Conservation (phyloP, 352 stramenopile genomes). For the Plasmopara muralis region DNA sequence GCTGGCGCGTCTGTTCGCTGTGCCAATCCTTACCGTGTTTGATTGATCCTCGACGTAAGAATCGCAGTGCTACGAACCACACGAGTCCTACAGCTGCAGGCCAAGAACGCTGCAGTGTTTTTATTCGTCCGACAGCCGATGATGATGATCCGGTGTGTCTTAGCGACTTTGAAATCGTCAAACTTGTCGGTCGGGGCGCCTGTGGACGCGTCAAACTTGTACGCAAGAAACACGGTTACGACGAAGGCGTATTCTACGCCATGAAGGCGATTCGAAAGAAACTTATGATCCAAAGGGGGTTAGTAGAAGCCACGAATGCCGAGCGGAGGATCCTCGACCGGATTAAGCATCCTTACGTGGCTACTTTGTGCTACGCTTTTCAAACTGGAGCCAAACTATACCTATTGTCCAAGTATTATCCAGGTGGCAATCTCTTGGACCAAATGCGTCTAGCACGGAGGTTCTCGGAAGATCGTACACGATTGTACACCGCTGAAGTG, state of each 20-base stretch:
- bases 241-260: slow-evolving; percentile 77
- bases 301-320: slow-evolving; percentile 88
- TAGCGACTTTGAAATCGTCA: slow-evolving; percentile 95
- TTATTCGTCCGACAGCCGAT: slow-evolving; percentile 59
- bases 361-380: slow-evolving; percentile 89
- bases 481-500: slow-evolving; percentile 96
- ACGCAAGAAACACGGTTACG: slow-evolving; percentile 79
- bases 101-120: slow-evolving; percentile 59
- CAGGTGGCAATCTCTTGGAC: slow-evolving; percentile 92
- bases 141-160: slow-evolving; percentile 62
- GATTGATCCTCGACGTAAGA: slow-evolving; percentile 72
- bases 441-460: slow-evolving; percentile 84
- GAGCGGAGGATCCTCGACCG: slow-evolving; percentile 84
- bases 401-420: slow-evolving; percentile 93
- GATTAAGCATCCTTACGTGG: slow-evolving; percentile 97
- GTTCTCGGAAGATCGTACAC: slow-evolving; percentile 90
- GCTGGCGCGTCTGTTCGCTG: slow-evolving; percentile 72
- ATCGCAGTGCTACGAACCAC: slow-evolving; percentile 57
- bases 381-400: slow-evolving; percentile 88
- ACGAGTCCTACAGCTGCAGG: slow-evolving; percentile 37
- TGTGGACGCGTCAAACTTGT: slow-evolving; percentile 83
- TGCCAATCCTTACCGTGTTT: slow-evolving; percentile 75
- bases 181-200: slow-evolving; percentile 93
- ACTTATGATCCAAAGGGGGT: slow-evolving; percentile 74
- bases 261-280: slow-evolving; percentile 88